phyloP scores from a whole-genome alignment of 1,139 yeast genomes.

The Kurtzmaniella quercitrusa region DNA sequence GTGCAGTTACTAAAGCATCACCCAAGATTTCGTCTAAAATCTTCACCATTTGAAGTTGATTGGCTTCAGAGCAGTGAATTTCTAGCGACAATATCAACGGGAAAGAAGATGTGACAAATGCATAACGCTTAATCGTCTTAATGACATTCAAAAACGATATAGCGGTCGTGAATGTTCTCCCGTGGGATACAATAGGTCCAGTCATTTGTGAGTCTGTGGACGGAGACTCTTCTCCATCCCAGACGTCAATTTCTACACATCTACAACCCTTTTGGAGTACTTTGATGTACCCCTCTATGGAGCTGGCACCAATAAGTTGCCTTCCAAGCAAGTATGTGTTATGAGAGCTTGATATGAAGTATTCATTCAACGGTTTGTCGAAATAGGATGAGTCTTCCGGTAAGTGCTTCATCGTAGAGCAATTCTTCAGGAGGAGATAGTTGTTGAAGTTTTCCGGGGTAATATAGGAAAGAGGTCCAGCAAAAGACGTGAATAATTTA shows the following conservation, averaged over 20 bases:
- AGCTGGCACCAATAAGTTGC: constrained; percentile 88
- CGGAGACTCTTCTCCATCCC: constrained; percentile 66
- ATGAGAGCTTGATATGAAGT: constrained; percentile 89
- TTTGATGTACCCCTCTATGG: constrained; percentile 86
- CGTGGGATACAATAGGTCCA: constrained; percentile 90
- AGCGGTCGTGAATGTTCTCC: constrained; percentile 73
- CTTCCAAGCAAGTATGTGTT: constrained; percentile 88
- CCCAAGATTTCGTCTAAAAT: constrained; percentile 56
- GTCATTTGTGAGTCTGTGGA: constrained; percentile 18
- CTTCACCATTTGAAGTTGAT: constrained; percentile 56
- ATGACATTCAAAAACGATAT: constrained; percentile 69
- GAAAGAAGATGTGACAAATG: constrained; percentile 76
- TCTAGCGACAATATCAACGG: constrained; percentile 90
- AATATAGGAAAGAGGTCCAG: constrained; percentile 29
- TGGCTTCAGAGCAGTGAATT: constrained; percentile 64
- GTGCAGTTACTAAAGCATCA: constrained; percentile 47
- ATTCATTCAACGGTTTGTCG: constrained; percentile 73
- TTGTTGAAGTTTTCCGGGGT: constrained; percentile 49
- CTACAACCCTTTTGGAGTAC: constrained; percentile 90
- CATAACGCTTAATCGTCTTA: constrained; percentile 71
- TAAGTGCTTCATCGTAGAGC: constrained; percentile 26
- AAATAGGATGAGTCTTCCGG: constrained; percentile 35
- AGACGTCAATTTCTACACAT: constrained; percentile 88
- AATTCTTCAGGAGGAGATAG: constrained; percentile 46
- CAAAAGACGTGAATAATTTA: constrained; percentile 44